Percentiles rank a stretch among this genome's conserved stretches.
Evolutionary conservation across 2,329 filamentous ascomycete genomes (phyloP).

Genomic region (Claviceps digitariae): DNA sequence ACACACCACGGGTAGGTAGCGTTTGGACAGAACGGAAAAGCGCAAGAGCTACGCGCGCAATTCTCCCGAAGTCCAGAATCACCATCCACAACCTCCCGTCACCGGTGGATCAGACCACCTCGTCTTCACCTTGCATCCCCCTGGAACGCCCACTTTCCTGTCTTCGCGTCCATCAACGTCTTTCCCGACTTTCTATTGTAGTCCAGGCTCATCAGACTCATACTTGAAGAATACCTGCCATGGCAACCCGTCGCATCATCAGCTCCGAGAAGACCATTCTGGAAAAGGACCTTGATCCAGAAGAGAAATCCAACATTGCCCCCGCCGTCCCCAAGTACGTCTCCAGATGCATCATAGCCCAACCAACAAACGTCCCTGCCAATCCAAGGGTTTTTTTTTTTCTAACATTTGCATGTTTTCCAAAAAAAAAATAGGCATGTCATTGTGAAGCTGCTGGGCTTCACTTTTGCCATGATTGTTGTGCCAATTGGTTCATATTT

Average conservation of each 20-base stretch:
- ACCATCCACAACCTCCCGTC: background rate
- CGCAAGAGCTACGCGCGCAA: background rate
- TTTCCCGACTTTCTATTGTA: background rate
- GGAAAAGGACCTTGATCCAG: constrained; percentile 40
- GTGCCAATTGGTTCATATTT: constrained; percentile 86
- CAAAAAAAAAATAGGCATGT: constrained; percentile 47
- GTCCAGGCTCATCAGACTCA: background rate
- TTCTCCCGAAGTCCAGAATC: background rate
- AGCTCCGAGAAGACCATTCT: constrained; percentile 53
- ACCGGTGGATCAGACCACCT: background rate
- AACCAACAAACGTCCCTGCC: background rate
- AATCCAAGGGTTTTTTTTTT: background rate
- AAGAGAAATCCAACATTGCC: constrained; percentile 56
- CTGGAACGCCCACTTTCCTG: background rate
- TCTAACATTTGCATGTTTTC: background rate
- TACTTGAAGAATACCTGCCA: constrained; percentile 21
- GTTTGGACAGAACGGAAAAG: background rate
- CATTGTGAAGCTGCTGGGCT: constrained; percentile 78
- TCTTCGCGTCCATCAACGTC: background rate
- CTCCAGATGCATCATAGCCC: background rate
- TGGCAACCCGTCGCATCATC: constrained; percentile 58
- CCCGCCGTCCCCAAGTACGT: constrained; percentile 67
- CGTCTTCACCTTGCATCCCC: background rate
- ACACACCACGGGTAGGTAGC: background rate
- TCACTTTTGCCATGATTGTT: constrained; percentile 83